These are phyloP conservation scores for Colletotrichum navitas DNA, from an alignment of 2,329 filamentous ascomycete genomes.

Conservation along the genomic window DNA sequence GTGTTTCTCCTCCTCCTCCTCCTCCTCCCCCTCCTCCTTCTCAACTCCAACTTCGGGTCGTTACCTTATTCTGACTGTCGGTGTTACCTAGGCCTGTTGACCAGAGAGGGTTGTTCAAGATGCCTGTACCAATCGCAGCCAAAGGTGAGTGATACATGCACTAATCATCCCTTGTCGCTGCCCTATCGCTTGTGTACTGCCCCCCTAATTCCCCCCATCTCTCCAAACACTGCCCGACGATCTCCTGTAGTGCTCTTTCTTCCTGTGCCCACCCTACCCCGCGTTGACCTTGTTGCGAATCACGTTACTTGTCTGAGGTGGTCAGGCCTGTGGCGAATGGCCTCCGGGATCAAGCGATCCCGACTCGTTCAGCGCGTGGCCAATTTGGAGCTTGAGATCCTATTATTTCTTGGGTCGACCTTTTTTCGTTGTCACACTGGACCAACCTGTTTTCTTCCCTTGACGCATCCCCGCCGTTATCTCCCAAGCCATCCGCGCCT, in stretches of 20 bases:
- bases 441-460: conserved; percentile 1
- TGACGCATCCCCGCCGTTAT: neutral
- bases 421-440: neutral
- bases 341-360: conserved; percentile 37
- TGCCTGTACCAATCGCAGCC: conserved; percentile 42
- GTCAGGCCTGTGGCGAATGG: conserved; percentile 41
- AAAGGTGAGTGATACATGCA: conserved; percentile 37
- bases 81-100: conserved; percentile 18
- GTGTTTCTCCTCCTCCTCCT: neutral
- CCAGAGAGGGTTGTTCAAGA: conserved; percentile 31
- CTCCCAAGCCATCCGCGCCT: conserved; percentile 23
- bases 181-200: conserved; percentile 25
- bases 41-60: conserved; percentile 17
- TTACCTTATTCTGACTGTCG: neutral
- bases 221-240: conserved; percentile 36
- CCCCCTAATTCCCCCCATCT: conserved; percentile 4
- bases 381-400: conserved; percentile 30
- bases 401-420: neutral
- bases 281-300: conserved; percentile 37
- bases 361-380: conserved; percentile 26
- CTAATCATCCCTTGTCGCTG: conserved; percentile 27
- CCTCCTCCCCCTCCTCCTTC: neutral
- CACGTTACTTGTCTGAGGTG: conserved; percentile 39
- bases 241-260: conserved; percentile 27
- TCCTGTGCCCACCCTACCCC: conserved; percentile 29